Base-by-base conservation (phyloP, 2,329 filamentous ascomycete species). In the Fusarium decemcellulare region DNA sequence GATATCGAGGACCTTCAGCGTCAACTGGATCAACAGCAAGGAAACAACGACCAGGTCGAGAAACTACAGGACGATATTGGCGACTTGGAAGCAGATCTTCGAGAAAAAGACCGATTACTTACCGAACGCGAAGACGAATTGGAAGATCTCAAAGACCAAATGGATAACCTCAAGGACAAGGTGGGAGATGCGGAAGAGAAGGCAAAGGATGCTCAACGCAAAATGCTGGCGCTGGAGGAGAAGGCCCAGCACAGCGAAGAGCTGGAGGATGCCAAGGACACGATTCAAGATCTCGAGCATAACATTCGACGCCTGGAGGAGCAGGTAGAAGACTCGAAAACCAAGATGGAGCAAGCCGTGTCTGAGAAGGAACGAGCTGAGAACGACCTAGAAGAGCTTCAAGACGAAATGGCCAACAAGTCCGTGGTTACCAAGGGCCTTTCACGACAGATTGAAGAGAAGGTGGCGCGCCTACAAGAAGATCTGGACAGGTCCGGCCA, bases 401-500 rank as follows among this genome's bases (percentile, higher is more conserved):
- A 93, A 66, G 91, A 93, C 57, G 92, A 94, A 73, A 89, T 94
- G 86, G 87, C 91, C 23, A 91, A 95, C 79, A 94, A 94, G 72
- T 95, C 92, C 0, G 86, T 94, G 39, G 89, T 89, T 56, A 92
- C 91, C 12, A 94, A 92, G 76, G 92, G 91, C 3, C 84, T 93
- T 9, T 92, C 89, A 55, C 88, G 92, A 34, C 92, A 95, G 78
- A 86, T 93, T 16, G 92, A 95, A 73, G 91, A 93, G 70, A 93
- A 90, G 77, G 82, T 89, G 9, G 81, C 84, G 54, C 88, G 89
- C 34, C 81, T 95, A 10, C 91, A 94, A 71, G 82, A 87, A 47
- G 91, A 94, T 61, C 80, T 93, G 7, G 87, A 88, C 60, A 81
- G 81, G 63, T 81, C 85, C 16, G 81, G 83, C 18, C 79, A 84